phyloP scores from a whole-genome alignment of 2,329 filamentous ascomycete species.

The Exophiala sideris region DNA sequence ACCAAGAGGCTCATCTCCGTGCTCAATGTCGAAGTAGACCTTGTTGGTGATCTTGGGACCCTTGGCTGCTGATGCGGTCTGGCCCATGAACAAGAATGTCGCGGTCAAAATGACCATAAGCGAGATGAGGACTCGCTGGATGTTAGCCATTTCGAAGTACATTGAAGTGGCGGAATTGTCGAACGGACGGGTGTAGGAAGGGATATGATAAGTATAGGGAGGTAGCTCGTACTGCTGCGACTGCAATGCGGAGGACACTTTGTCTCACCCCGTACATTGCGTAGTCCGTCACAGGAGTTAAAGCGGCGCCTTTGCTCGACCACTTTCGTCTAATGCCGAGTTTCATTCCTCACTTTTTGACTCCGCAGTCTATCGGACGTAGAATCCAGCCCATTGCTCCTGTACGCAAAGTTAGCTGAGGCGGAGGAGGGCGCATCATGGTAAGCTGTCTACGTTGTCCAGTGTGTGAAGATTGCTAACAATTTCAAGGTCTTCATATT shows the following conservation, averaged over 20 bases:
- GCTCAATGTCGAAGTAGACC: slow-evolving; percentile 65
- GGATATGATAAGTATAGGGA: not conserved
- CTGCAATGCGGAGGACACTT: not conserved
- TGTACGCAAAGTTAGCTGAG: not conserved
- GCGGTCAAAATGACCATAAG: slow-evolving; percentile 73
- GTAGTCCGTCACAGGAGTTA: not conserved
- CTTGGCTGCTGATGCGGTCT: slow-evolving; percentile 70
- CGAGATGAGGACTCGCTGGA: slow-evolving; percentile 68
- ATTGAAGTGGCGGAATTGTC: slow-evolving; percentile 7
- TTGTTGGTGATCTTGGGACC: slow-evolving; percentile 93
- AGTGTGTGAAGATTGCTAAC: not conserved
- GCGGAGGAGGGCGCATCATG: slow-evolving; percentile 11
- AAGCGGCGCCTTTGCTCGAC: not conserved
- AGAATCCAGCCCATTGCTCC: not conserved
- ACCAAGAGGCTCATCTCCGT: slow-evolving; percentile 60
- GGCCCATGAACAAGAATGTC: slow-evolving; percentile 70
- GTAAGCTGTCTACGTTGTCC: slow-evolving; percentile 1
- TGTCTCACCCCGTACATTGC: not conserved
- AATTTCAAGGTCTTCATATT: slow-evolving; percentile 71
- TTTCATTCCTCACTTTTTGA: too few relatives aligned
- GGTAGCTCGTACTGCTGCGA: not conserved
- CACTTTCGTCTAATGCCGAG: not conserved
- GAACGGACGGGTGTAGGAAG: not conserved
- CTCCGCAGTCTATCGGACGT: too few relatives aligned
- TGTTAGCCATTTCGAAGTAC: slow-evolving; percentile 64